Conservation (phyloP, 371 early-diverging fungal species). For the Scutellospora calospora region DNA sequence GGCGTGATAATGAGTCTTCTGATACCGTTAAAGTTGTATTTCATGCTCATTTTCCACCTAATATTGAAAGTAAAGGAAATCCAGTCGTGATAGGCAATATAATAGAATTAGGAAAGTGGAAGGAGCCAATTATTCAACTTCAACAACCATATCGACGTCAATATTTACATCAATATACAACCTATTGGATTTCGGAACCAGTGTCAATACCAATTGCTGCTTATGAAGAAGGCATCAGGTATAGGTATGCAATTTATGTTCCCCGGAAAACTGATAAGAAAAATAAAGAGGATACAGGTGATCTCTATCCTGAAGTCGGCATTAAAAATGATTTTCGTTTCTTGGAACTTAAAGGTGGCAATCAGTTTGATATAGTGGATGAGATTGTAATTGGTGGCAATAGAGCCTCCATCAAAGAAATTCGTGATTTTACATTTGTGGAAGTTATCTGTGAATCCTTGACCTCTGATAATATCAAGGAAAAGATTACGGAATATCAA, state of each 20-base stretch:
- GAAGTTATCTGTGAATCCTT: background rate
- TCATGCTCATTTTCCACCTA: constrained; percentile 10
- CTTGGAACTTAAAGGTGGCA: background rate
- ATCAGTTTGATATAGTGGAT: background rate
- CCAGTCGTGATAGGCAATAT: constrained; percentile 32
- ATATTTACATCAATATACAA: background rate
- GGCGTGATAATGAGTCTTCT: background rate
- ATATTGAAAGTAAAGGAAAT: background rate
- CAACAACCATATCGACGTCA: background rate
- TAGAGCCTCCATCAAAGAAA: no score
- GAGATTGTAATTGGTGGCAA: background rate
- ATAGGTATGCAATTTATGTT: constrained; percentile 23
- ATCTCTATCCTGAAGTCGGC: background rate
- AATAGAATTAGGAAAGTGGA: constrained; percentile 26
- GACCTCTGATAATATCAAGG: constrained; percentile 12
- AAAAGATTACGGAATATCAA: constrained; percentile 29
- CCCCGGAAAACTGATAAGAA: background rate
- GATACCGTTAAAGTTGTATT: background rate
- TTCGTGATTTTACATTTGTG: constrained; percentile 12
- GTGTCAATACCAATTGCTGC: constrained; percentile 5
- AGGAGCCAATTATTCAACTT: constrained; percentile 14
- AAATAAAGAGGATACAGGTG: background rate
- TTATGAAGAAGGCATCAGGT: background rate
- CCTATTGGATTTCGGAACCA: constrained; percentile 37
- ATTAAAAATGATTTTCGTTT: background rate